Conservation (phyloP, 1,139 yeast species). For the Insectozyma bohioensis region DNA sequence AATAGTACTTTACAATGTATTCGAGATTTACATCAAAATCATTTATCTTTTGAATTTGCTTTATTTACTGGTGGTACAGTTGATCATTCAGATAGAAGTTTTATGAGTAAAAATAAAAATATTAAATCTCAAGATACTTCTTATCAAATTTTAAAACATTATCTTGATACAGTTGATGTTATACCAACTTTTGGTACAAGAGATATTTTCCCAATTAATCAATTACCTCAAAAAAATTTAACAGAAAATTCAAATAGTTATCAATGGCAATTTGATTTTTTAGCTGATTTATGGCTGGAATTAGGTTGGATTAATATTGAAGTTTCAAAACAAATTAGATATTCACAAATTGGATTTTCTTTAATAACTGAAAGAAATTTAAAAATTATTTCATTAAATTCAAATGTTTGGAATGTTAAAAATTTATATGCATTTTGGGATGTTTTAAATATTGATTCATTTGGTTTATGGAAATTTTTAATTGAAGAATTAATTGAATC, state of each 20-base stretch:
- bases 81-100: slow-evolving; percentile 23
- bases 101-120: slow-evolving; percentile 17
- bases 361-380: slow-evolving; percentile 25
- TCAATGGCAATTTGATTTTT: slow-evolving; percentile 30
- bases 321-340: slow-evolving; percentile 30
- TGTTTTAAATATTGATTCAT: slow-evolving; percentile 22
- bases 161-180: slow-evolving; percentile 23
- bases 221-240: slow-evolving; percentile 20
- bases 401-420: slow-evolving; percentile 30
- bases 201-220: slow-evolving; percentile 29
- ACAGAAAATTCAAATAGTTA: slow-evolving; percentile 14
- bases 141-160: slow-evolving; percentile 23
- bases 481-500: slow-evolving; percentile 29
- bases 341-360: slow-evolving; percentile 27
- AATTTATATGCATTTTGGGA: slow-evolving; percentile 26
- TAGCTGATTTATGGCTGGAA: slow-evolving; percentile 28
- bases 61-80: slow-evolving; percentile 32
- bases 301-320: slow-evolving; percentile 40
- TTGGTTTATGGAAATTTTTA: slow-evolving; percentile 30
- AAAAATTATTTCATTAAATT: slow-evolving; percentile 31
- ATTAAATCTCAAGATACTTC: slow-evolving; percentile 17
- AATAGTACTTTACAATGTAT: slow-evolving; percentile 29
- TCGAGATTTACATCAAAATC: slow-evolving; percentile 23
- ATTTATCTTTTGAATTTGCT: slow-evolving; percentile 28
- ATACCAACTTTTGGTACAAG: slow-evolving; percentile 28